These are phyloP conservation scores for Ceratobasidium sp. DNA, from an alignment of 1,284 basidiomycete species.

Conservation along the genomic window DNA sequence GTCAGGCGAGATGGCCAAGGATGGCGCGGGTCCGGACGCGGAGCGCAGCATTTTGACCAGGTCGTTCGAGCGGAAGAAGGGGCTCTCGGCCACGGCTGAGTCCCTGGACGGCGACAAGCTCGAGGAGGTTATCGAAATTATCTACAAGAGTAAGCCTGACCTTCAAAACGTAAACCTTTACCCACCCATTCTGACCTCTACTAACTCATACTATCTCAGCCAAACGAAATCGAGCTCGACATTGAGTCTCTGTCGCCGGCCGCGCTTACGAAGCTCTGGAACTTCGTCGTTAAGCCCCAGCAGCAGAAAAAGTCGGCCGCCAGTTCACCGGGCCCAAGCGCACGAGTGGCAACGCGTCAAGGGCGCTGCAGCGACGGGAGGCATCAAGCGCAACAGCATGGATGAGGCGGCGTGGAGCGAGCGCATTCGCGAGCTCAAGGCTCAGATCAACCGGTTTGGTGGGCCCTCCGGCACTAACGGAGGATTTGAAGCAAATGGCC, in stretches of 20 bases:
- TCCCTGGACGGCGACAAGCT: slow-evolving; percentile 83
- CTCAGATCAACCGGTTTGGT: slow-evolving; percentile 71
- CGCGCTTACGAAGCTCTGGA: slow-evolving; percentile 92
- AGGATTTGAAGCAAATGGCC: slow-evolving; percentile 56
- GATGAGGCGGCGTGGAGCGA: slow-evolving; percentile 90
- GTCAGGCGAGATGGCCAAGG: too few species aligned
- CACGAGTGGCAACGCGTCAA: slow-evolving; percentile 68
- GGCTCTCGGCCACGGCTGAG: slow-evolving; percentile 91
- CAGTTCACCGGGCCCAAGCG: slow-evolving; percentile 57
- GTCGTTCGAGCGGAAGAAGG: slow-evolving; percentile 55
- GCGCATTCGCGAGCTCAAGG: slow-evolving; percentile 90
- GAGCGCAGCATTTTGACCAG: too few species aligned
- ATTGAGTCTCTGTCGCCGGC: slow-evolving; percentile 88
- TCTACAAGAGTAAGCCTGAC: slow-evolving; percentile 89
- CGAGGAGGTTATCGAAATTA: slow-evolving; percentile 90
- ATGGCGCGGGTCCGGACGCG: too few species aligned
- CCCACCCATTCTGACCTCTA: too few species aligned
- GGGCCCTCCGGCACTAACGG: slow-evolving; percentile 60
- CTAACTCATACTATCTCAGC: too few species aligned
- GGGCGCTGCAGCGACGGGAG: slow-evolving; percentile 84
- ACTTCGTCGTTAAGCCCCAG: slow-evolving; percentile 87
- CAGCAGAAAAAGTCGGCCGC: slow-evolving; percentile 47
- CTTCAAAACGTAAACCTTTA: slow-evolving; percentile 83
- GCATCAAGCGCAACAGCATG: slow-evolving; percentile 91
- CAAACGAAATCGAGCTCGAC: slow-evolving; percentile 98